Base-by-base conservation (phyloP, 2,329 filamentous ascomycete species). In the Pseudogymnoascus sp. region DNA sequence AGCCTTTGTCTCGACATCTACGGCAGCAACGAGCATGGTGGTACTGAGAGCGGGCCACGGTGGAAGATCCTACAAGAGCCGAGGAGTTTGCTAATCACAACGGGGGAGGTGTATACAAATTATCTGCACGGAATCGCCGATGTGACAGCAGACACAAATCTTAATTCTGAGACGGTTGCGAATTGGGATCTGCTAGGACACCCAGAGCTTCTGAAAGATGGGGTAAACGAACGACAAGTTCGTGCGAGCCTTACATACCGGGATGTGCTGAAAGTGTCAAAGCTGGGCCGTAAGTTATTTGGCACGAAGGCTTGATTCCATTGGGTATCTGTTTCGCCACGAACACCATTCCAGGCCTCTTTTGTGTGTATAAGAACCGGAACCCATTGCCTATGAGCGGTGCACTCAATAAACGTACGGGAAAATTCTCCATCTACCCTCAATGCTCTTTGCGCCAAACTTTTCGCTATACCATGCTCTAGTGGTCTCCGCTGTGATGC, bases 241-340 rank as follows among this genome's bases (percentile, higher is more conserved):
- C 82, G 90, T 61, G 83, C 85, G 25, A 92, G 89, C 73, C 75
- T 93, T 66, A 94, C 90, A 1, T 93, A 89, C 74, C 81, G 93
- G 66, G 92, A 97, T 76, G 93, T 97, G 39, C 75, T 93, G 66
- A 89, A 88, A 69, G 89, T 95, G 15, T 88, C 87, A 6, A 90
- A 85, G 66, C 74, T 91, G 20, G 88, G 88, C 28, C 84, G 78
- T 71, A 89, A 85, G 68, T 75, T 53, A 25, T 53, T 53, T 53
- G 58, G 58, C 12, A 60, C 14, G 25, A 41, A 53, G 47, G 47
- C 47, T 53, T 53, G 47, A 53, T 53, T n/a, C 18, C 47, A 12
- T 33, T 3, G 2, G 28, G 7, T 53, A 53, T 53, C 47, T 18
- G 25, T 53, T 33, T 53, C 47, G 47, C 6, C 9, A 53, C 28